These are phyloP conservation scores for Lepraria neglecta DNA, from an alignment of 495 filamentous ascomycete species.

Conservation along the genomic window DNA sequence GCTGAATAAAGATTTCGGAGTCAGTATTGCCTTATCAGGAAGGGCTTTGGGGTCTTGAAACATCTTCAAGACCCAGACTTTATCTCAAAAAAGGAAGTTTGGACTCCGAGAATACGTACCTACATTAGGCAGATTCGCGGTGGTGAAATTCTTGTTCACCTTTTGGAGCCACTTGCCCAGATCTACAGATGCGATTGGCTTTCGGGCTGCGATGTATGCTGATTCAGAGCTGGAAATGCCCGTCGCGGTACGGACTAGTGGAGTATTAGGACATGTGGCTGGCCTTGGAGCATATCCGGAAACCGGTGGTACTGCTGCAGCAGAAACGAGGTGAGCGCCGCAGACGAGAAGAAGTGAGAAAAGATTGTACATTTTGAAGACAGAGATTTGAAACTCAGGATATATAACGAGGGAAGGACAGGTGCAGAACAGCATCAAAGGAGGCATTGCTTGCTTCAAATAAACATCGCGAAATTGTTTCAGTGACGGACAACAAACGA, in stretches of 20 bases:
- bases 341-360: slow-evolving; percentile 3
- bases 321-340: not conserved
- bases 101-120: no score
- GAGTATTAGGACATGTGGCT: slow-evolving; percentile 28
- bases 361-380: not conserved
- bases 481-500: not conserved
- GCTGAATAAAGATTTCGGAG: slow-evolving; percentile 8
- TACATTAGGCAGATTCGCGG: slow-evolving; percentile 28
- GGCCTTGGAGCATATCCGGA: slow-evolving; percentile 28
- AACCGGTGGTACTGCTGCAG: slow-evolving; percentile 5
- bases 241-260: slow-evolving; percentile 31
- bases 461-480: not conserved
- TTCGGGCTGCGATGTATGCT: slow-evolving; percentile 33
- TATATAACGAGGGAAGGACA: not conserved
- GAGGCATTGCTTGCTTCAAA: not conserved
- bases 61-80: no score
- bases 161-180: slow-evolving; percentile 36
- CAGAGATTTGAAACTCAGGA: not conserved
- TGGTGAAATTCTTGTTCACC: slow-evolving; percentile 32
- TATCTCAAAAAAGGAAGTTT: no score
- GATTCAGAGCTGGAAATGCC: slow-evolving; percentile 29
- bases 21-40: no score
- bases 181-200: slow-evolving; percentile 31
- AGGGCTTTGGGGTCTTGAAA: no score
- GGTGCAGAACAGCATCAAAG: not conserved